These are phyloP conservation scores for Scenedesmus sp. DNA, from an alignment of 163 green algal genomes.

Conservation along the genomic window DNA sequence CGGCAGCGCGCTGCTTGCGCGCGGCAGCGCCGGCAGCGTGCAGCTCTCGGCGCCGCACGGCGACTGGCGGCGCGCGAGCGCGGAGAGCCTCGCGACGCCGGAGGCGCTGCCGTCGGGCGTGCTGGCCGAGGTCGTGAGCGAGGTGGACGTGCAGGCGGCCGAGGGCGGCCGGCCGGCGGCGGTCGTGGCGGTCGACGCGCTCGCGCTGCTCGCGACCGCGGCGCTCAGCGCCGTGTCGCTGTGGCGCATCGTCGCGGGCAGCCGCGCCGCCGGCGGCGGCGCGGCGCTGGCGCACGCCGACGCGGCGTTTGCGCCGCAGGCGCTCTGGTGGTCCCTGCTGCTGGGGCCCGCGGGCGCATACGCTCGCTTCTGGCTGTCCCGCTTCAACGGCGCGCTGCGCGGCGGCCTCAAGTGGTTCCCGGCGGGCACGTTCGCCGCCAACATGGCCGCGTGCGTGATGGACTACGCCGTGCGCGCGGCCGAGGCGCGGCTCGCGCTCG, in stretches of 20 bases:
- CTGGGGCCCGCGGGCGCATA: constrained; percentile 57
- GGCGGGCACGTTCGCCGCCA: constrained; percentile 74
- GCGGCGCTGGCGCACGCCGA: not conserved
- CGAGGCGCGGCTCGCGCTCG: not conserved
- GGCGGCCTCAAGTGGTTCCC: constrained; percentile 62
- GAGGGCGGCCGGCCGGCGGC: not conserved
- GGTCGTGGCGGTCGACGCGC: constrained; percentile 4
- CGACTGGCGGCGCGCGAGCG: no score
- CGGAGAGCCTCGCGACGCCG: no score
- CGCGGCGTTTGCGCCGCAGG: not conserved
- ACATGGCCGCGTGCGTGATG: constrained; percentile 69
- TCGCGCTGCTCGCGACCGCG: not conserved
- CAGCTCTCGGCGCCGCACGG: no score
- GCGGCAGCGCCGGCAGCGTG: no score
- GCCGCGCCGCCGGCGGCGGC: not conserved
- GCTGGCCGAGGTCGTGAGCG: not conserved
- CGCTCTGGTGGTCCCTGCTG: constrained; percentile 36
- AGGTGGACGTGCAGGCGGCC: not conserved
- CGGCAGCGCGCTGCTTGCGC: no score
- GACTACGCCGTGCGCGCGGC: constrained; percentile 57
- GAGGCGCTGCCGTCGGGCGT: no score
- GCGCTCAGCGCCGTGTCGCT: constrained; percentile 30
- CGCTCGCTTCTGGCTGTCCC: constrained; percentile 68
- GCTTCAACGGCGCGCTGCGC: constrained; percentile 60
- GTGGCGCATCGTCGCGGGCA: not conserved